phyloP scores from a whole-genome alignment of 2,329 filamentous ascomycete species.

The Aspergillus sp. region DNA sequence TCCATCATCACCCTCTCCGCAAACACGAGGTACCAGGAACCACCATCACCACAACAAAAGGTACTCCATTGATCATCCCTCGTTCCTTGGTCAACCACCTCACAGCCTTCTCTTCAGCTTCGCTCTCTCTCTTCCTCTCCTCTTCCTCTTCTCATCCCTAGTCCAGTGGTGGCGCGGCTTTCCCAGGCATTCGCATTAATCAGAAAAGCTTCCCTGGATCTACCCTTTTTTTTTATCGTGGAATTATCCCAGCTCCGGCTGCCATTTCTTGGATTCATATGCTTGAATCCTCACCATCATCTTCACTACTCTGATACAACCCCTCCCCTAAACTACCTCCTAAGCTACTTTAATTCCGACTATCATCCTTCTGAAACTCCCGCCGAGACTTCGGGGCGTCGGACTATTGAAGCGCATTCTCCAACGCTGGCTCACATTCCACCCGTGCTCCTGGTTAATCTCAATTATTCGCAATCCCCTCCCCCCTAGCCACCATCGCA shows the following conservation, averaged over 20 bases:
- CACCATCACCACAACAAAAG: neutral
- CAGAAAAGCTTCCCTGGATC: too few relatives aligned
- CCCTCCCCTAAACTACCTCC: too few relatives aligned
- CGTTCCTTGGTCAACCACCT: conserved; percentile 14
- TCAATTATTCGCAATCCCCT: conserved; percentile 19
- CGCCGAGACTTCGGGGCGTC: conserved; percentile 10
- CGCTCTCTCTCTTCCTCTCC: neutral
- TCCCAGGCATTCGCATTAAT: neutral
- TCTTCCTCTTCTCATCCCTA: neutral
- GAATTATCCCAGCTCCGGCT: too few relatives aligned
- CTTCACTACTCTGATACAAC: too few relatives aligned
- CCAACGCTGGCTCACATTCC: conserved; percentile 19
- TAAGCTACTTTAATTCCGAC: too few relatives aligned
- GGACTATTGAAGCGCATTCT: conserved; percentile 7
- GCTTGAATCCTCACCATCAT: too few relatives aligned
- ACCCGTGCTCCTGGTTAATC: conserved; percentile 29
- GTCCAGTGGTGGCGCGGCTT: neutral
- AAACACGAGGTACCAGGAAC: neutral
- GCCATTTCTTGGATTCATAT: too few relatives aligned
- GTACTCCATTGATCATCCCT: conserved; percentile 9
- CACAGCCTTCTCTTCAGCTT: conserved; percentile 1
- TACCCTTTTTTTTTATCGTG: too few relatives aligned
- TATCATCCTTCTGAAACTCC: conserved; percentile 11
- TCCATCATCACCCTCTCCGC: too few relatives aligned
- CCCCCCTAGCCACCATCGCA: conserved; percentile 15